Evolutionary conservation across 176 grass and related monocot species (phyloP), one percentile per base, ranked within the genome.

Genomic region (Otatea glauca): DNA sequence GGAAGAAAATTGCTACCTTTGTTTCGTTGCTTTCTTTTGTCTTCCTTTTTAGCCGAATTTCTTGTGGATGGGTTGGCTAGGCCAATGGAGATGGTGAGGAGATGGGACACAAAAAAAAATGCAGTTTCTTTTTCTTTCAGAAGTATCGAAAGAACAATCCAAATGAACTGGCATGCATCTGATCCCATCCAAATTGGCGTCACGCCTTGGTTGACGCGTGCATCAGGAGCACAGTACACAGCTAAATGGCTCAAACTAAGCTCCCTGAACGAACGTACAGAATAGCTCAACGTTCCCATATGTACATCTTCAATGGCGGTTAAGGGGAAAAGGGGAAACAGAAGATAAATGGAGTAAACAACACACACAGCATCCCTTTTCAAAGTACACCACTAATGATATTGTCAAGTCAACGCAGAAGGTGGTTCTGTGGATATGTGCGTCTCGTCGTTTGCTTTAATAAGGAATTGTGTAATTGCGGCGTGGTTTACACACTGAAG

Each of bases 331-430:
- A 29, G 7, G 45, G 6, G 55, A 7, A 7, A 70, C 45, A 65
- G 0, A 55, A 53, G 16, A 34, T 45, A 51, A 70, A 77, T 9
- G 3, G 67, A 77, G 51, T 43, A 53, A 71, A 42, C 42, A 41
- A 82, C 51, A 34, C 51, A 34, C 60, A 80, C 88, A 75, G 17
- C 50, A 48, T 38, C 70, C 53, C 62, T 74, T 37, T 54, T 68
- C 80, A 37, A 63, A 43, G 43, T 70, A 91, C 89, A 90, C 21
- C n/a, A 80, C 75, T 72, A 37, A 43, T 41, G 18, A 72, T 9
- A 51, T 11, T 32, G 54, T 5, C 81, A 68, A 49, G 44, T 63
- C 29, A 39, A 69, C n/a, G 16, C 42, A 80, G 68, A 77, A 72
- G 37, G 34, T 24, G 14, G 6, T 82, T 82, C 63, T 77, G 37